phyloP scores from a whole-genome alignment of 2,329 filamentous ascomycete species.

The Malbranchea zuffiana region DNA sequence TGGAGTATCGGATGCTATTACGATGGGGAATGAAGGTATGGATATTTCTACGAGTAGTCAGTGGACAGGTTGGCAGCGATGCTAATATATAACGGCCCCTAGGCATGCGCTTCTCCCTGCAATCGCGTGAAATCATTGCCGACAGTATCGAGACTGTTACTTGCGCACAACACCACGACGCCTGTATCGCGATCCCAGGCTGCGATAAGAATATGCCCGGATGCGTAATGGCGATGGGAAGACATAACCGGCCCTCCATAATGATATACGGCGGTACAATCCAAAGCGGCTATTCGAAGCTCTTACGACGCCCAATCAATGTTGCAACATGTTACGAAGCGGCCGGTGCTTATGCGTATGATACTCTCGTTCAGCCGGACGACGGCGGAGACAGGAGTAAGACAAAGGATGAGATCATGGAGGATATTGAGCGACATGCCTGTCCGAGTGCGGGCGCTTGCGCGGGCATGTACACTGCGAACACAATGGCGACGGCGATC shows the following conservation, averaged over 20 bases:
- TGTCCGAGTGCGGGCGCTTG: conserved; percentile 73
- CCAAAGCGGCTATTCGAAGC: conserved; percentile 67
- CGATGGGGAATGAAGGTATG: conserved; percentile 83
- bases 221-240: conserved; percentile 76
- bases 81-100: no score
- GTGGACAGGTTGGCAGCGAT: no score
- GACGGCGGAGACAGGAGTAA: conserved; percentile 53
- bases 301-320: conserved; percentile 71
- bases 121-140: conserved; percentile 83
- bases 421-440: conserved; percentile 68
- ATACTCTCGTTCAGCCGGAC: conserved; percentile 58
- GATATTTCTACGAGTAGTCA: no score
- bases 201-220: conserved; percentile 99
- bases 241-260: conserved; percentile 82
- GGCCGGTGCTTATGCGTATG: conserved; percentile 69
- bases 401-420: conserved; percentile 65
- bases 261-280: conserved; percentile 96
- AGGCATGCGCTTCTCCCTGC: conserved; percentile 91
- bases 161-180: conserved; percentile 83
- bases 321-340: conserved; percentile 84
- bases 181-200: conserved; percentile 83
- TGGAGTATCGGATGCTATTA: conserved; percentile 82
- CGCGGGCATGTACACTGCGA: conserved; percentile 89
- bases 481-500: conserved; percentile 85
- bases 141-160: conserved; percentile 91